Percentiles rank a stretch among this genome's conserved stretches.
Evolutionary conservation across 306 rosid genomes (phyloP).

Genomic region (Cucumis melo): DNA sequence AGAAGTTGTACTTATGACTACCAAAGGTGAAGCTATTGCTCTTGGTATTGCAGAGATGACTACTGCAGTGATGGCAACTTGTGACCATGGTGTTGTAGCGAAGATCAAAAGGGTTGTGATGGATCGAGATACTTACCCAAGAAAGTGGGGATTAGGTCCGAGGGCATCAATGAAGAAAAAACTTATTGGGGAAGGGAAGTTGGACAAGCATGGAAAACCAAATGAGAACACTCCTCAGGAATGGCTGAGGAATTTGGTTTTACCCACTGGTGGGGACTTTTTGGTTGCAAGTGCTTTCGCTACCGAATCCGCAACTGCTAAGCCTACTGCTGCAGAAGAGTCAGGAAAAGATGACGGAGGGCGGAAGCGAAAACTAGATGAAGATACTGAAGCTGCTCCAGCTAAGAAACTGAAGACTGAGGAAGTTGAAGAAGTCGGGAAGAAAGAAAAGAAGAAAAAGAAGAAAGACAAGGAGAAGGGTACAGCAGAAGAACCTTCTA

Average conservation of each 20-base stretch:
- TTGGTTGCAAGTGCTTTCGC: slow-evolving; percentile 46
- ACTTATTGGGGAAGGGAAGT: slow-evolving; percentile 46
- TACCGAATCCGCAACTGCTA: slow-evolving; percentile 8
- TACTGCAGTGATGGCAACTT: slow-evolving; percentile 75
- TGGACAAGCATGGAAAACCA: slow-evolving; percentile 72
- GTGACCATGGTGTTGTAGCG: slow-evolving; percentile 80
- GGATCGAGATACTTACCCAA: slow-evolving; percentile 82
- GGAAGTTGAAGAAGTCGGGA: slow-evolving; percentile 4
- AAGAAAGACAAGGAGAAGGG: slow-evolving; percentile 37
- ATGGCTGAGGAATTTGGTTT: slow-evolving; percentile 53
- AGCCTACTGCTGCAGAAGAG: slow-evolving; percentile 25
- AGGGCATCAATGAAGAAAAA: slow-evolving; percentile 75
- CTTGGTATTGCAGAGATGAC: slow-evolving; percentile 89
- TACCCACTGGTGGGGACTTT: slow-evolving; percentile 50
- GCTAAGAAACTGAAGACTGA: slow-evolving; percentile 39
- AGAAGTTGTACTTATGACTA: slow-evolving; percentile 74
- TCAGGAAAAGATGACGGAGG: slow-evolving; percentile 23
- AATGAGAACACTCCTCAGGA: slow-evolving; percentile 50
- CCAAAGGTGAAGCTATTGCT: slow-evolving; percentile 74
- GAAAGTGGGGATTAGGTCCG: slow-evolving; percentile 85
- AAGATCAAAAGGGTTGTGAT: slow-evolving; percentile 83
- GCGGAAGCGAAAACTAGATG: slow-evolving; percentile 37
- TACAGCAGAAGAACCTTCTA: slow-evolving; percentile 15
- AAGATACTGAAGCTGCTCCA: slow-evolving; percentile 22
- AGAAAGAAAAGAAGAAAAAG: slow-evolving; percentile 40